Conservation (phyloP, 352 stramenopile genomes). For the Paralagenidium karlingii region DNA sequence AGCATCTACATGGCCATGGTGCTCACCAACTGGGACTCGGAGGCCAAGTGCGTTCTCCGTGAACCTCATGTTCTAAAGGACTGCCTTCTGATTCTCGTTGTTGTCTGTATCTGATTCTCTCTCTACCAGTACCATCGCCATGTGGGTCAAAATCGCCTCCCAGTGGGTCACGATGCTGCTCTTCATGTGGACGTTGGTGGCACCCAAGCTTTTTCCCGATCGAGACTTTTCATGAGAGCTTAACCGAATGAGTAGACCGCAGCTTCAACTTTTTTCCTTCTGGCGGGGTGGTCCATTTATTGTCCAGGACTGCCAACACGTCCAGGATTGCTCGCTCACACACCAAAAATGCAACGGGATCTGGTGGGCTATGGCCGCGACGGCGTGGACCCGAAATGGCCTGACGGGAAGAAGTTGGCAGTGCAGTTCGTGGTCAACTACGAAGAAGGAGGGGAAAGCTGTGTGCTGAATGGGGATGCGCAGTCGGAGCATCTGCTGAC, state of each 20-base stretch:
- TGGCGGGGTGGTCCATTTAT: no score
- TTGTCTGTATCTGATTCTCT: no score
- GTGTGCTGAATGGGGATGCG: slow-evolving; percentile 81
- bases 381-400: slow-evolving; percentile 71
- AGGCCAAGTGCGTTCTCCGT: slow-evolving; percentile 27
- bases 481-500: slow-evolving; percentile 87
- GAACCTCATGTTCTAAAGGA: neutral
- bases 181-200: slow-evolving; percentile 92
- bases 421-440: slow-evolving; percentile 96
- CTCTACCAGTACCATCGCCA: slow-evolving; percentile 67
- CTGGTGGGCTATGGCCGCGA: slow-evolving; percentile 79
- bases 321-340: no score
- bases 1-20: slow-evolving; percentile 92
- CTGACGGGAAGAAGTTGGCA: slow-evolving; percentile 74
- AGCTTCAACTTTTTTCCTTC: no score
- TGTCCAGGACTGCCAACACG: no score
- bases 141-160: slow-evolving; percentile 93
- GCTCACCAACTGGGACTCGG: slow-evolving; percentile 90
- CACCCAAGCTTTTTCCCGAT: slow-evolving; percentile 89
- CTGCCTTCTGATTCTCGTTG: neutral
- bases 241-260: no score
- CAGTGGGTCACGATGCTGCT: slow-evolving; percentile 91
- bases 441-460: slow-evolving; percentile 93
- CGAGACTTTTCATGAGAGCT: no score
- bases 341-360: slow-evolving; percentile 27